phyloP scores from a whole-genome alignment of 2,329 filamentous ascomycete species.

The Claviceps spartinae region DNA sequence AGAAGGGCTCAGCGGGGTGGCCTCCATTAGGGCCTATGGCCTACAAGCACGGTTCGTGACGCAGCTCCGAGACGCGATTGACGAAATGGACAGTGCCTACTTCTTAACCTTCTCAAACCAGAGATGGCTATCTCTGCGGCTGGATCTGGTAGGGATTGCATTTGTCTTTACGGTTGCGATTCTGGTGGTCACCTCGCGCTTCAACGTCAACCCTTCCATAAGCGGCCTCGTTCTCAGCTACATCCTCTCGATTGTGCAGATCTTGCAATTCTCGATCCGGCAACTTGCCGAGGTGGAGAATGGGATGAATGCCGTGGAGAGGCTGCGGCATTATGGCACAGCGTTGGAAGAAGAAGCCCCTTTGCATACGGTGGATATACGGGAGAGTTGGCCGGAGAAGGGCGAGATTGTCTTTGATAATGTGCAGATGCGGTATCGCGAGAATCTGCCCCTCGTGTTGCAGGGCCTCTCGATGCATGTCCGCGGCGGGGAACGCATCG shows the following conservation, averaged over 20 bases:
- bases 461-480: conserved; percentile 60
- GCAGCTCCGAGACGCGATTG: conserved; percentile 59
- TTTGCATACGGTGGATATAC: conserved; percentile 59
- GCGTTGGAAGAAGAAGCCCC: conserved; percentile 82
- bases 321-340: conserved; percentile 79
- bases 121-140: conserved; percentile 74
- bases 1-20: conserved; percentile 71
- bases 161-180: conserved; percentile 83
- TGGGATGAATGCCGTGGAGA: conserved; percentile 93
- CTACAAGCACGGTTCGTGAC: conserved; percentile 60
- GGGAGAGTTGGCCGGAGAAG: conserved; percentile 67
- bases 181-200: conserved; percentile 81
- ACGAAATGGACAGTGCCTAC: conserved; percentile 89
- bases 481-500: conserved; percentile 62
- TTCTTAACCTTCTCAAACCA: conserved; percentile 94
- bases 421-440: conserved; percentile 68
- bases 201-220: conserved; percentile 72
- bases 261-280: conserved; percentile 90
- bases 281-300: conserved; percentile 95
- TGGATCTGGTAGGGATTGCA: conserved; percentile 72
- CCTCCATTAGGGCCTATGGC: conserved; percentile 83
- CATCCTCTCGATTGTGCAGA: conserved; percentile 82
- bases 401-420: conserved; percentile 68
- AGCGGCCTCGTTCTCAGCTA: conserved; percentile 83
- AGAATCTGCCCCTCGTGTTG: conserved; percentile 58